Base-by-base conservation (phyloP, 805 yeast genomes). In the Diddensiella santjacobensis region DNA sequence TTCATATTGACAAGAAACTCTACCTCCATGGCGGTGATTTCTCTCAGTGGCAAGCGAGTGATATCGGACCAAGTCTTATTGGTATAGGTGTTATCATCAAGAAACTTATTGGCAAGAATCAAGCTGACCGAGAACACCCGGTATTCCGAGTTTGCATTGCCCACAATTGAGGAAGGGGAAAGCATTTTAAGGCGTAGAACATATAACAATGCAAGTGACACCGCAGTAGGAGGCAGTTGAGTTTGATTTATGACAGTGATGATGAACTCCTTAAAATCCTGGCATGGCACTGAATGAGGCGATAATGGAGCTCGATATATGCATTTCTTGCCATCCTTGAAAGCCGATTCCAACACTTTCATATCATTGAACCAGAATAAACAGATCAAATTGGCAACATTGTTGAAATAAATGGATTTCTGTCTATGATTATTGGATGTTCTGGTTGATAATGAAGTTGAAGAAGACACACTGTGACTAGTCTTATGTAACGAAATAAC, bases 41-140 rank as follows among this genome's bases (percentile, higher is more conserved):
- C 66, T 1, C 60, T 58, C 43, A 84, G 68, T 3, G 76, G 67
- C 56, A 90, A 74, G 26, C 88, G 87, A 10, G 96, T 84, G 26
- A 96, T 95, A 49, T 85, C 87, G 17, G 91, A 77, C 97, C 97
- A 90, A 1, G 96, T 85, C 61, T 80, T 78, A 67, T 88, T 89
- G 53, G 95, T 86, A 63, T 88, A 90, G 35, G 96, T 90, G 64
- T 88, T 87, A 68, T 90, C 97, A 68, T 90, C 96, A 58, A 87
- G 85, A 62, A 86, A 86, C 68, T 90, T 90, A 71, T 90, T 90
- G 37, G 96, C 93, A 55, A 88, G 71, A 45, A 90, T 79, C 44
- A 90, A 72, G 0, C 91, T 77, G 10, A 83, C 71, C 35, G 83
- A 78, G 41, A 87, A 63, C 11, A 64, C 58, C 10, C 69, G 54